Conservation (phyloP, 352 stramenopile species). For the Blastocystis sp. region DNA sequence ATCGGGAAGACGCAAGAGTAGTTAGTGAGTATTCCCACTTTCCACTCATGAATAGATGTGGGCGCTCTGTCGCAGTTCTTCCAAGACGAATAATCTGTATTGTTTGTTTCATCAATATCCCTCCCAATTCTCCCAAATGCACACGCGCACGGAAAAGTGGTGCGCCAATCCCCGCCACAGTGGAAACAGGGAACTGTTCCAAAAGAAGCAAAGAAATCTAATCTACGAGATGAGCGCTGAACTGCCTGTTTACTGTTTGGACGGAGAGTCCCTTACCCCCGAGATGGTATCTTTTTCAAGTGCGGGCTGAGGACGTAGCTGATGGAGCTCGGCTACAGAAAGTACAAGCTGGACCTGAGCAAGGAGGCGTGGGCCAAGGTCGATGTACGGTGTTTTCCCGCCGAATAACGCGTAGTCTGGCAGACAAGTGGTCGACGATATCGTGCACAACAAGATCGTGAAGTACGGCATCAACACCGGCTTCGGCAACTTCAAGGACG, state of each 20-base stretch:
- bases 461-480: slow-evolving; percentile 87
- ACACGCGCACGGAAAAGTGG: not conserved
- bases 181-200: not conserved
- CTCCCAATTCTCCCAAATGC: no score
- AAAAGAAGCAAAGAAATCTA: not conserved
- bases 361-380: slow-evolving; percentile 78
- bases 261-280: slow-evolving; percentile 66
- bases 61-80: no score
- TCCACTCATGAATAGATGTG: no score
- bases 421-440: slow-evolving; percentile 81
- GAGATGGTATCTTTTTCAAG: slow-evolving; percentile 5
- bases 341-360: slow-evolving; percentile 76
- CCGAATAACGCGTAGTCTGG: slow-evolving; percentile 41
- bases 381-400: slow-evolving; percentile 67
- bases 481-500: slow-evolving; percentile 84
- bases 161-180: not conserved
- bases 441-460: slow-evolving; percentile 79
- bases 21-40: no score
- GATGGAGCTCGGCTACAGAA: slow-evolving; percentile 77
- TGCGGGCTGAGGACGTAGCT: slow-evolving; percentile 71
- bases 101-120: no score
- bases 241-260: slow-evolving; percentile 61
- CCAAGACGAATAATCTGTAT: no score
- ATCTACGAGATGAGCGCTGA: slow-evolving; percentile 44
- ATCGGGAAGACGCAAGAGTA: no score